Evolutionary conservation across 768 basidiomycete species (phyloP), one percentile per base, ranked within the genome.

Genomic region (Fomitopsis pulvina): DNA sequence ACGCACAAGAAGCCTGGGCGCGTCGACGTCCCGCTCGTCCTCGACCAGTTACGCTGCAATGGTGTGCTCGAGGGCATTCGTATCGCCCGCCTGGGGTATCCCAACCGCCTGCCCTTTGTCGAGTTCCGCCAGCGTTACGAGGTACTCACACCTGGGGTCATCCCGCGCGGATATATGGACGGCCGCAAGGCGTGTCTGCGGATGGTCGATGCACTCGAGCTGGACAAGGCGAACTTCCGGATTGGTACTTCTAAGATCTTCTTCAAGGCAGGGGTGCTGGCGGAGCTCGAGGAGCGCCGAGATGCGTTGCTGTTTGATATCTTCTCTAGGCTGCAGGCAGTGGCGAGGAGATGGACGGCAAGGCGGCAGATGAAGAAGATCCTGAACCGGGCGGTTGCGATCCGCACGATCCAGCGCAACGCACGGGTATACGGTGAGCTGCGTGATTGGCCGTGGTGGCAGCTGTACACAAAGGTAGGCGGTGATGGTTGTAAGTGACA

Each of bases 381-480:
- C 43, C 75, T 98, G 42, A 92, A 97, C 60, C 85, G 96, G 41
- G 92, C 93, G 1, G 73, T 85, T 34, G 93, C 96, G 4, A 83
- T 94, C 37, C 80, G 89, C 41, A 94, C 90, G 1, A 93, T 98
- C 53, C 96, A 98, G 63, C 78, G 84, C 40, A 99, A 99, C 63
- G 95, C 95, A 2, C 75, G 92, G 20, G 76, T 96, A 20, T 98
- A 98, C 62, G 83, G 85, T 6, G 85, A 91, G 48, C 74, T 99
- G 25, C 77, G 82, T 41, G 91, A 95, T 46, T 98, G 96, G 96
- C 93, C 95, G 1, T 98, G 96, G 96, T 99, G 96, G 96, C 88
- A 93, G 54, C 75, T 98, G 8, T 99, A 94, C 63, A 92, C 92
- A 2, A 95, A 95, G 74, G 92, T 81, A 53, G 40, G 66, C 0